These are phyloP conservation scores for Diaporthe caulivora DNA, from an alignment of 2,329 filamentous ascomycete genomes.

Conservation along the genomic window DNA sequence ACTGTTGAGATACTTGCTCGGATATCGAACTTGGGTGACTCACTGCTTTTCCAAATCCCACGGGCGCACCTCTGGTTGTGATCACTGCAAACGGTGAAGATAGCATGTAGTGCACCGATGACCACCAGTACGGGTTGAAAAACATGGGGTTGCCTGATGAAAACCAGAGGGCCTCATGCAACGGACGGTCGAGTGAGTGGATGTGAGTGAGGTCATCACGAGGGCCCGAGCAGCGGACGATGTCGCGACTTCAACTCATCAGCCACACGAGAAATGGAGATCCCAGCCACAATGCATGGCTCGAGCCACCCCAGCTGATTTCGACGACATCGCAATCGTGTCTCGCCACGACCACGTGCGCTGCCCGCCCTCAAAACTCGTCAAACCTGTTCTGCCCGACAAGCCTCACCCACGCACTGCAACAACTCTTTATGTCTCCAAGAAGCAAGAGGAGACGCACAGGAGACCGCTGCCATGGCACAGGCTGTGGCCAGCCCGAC, in stretches of 20 bases:
- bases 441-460: constrained; percentile 27
- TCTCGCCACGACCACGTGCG: constrained; percentile 13
- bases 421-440: constrained; percentile 19
- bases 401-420: neutral
- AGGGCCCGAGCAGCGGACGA: neutral
- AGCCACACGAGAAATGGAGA: constrained; percentile 18
- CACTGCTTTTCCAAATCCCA: no score
- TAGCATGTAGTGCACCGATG: neutral
- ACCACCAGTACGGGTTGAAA: neutral
- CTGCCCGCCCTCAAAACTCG: neutral
- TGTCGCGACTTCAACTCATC: neutral
- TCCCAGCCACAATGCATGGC: constrained; percentile 29
- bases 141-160: neutral
- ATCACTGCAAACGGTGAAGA: neutral
- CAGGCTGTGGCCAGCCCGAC: constrained; percentile 20
- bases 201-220: neutral
- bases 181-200: no score
- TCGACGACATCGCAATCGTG: constrained; percentile 14
- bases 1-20: no score
- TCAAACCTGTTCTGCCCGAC: neutral
- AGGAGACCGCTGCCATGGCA: constrained; percentile 25
- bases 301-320: constrained; percentile 25
- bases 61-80: no score
- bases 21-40: no score
- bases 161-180: neutral